phyloP scores from a whole-genome alignment of 148 eudicot genomes.

The Amaranthus palmeri region DNA sequence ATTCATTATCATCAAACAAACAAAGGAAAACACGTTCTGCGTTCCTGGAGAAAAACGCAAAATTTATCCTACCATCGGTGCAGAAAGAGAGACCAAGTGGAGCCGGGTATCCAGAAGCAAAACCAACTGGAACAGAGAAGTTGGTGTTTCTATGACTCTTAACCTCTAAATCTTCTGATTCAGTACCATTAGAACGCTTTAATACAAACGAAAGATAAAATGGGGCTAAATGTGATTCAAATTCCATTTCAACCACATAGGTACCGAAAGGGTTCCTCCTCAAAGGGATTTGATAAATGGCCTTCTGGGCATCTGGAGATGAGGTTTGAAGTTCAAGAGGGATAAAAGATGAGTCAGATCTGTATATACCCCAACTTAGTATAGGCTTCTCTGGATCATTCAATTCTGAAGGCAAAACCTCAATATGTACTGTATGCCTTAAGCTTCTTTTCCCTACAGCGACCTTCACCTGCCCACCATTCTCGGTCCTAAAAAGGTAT shows the following conservation, averaged over 20 bases:
- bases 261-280: constrained; percentile 35
- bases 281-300: constrained; percentile 46
- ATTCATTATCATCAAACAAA: constrained; percentile 47
- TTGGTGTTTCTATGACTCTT: constrained; percentile 55
- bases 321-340: constrained; percentile 44
- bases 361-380: constrained; percentile 74
- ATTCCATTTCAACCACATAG: constrained; percentile 52
- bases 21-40: constrained; percentile 62
- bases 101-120: constrained; percentile 65
- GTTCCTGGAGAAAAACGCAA: constrained; percentile 68
- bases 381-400: constrained; percentile 37
- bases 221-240: constrained; percentile 64
- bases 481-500: constrained; percentile 58
- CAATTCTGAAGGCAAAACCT: constrained; percentile 43
- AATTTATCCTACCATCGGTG: constrained; percentile 63
- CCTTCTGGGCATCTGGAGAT: constrained; percentile 23
- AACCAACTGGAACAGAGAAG: constrained; percentile 80
- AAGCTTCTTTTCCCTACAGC: constrained; percentile 43
- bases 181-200: constrained; percentile 30
- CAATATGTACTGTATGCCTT: constrained; percentile 51
- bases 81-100: constrained; percentile 70
- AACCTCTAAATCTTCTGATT: constrained; percentile 30
- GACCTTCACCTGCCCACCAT: constrained; percentile 66
- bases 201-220: constrained; percentile 69
- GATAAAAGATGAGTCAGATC: constrained; percentile 66